phyloP scores from a whole-genome alignment of 208 protist species.

The Crithidia acanthocephali region DNA sequence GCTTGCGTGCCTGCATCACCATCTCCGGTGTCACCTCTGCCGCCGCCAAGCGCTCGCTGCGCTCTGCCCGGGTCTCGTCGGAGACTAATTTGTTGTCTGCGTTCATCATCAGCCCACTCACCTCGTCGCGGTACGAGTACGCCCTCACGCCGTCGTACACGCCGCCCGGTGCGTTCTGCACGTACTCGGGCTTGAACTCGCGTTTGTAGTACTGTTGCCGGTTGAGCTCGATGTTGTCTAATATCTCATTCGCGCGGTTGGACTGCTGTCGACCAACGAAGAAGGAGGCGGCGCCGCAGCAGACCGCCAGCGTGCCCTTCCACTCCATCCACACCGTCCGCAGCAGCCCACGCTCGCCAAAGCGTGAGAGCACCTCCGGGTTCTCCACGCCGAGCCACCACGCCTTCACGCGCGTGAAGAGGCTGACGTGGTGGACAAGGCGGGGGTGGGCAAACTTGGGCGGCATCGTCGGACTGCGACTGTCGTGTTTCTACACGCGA shows the following conservation, averaged over 20 bases:
- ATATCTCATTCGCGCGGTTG: slow-evolving; percentile 67
- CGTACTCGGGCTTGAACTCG: slow-evolving; percentile 79
- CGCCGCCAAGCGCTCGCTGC: slow-evolving; percentile 38
- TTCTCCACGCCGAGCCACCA: slow-evolving; percentile 85
- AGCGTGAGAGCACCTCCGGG: slow-evolving; percentile 62
- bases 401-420: slow-evolving; percentile 67
- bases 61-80: slow-evolving; percentile 50
- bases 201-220: slow-evolving; percentile 74
- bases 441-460: slow-evolving; percentile 37
- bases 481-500: background rate
- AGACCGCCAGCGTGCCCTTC: slow-evolving; percentile 58
- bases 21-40: slow-evolving; percentile 65
- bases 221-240: slow-evolving; percentile 91
- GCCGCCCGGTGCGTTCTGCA: slow-evolving; percentile 47
- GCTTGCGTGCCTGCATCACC: slow-evolving; percentile 53
- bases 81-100: slow-evolving; percentile 59
- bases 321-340: slow-evolving; percentile 82
- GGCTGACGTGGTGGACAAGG: slow-evolving; percentile 46
- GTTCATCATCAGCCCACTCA: slow-evolving; percentile 72
- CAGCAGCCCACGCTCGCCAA: slow-evolving; percentile 64
- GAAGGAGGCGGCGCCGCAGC: slow-evolving; percentile 46
- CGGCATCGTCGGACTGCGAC: slow-evolving; percentile 38
- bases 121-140: slow-evolving; percentile 68
- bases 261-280: slow-evolving; percentile 57
- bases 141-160: slow-evolving; percentile 79